A percentile compares a stretch with the other conserved stretches of the same genome.
phyloP scores from a whole-genome alignment of 2,329 filamentous ascomycete species.

The Ilyonectria mors-panacis region DNA sequence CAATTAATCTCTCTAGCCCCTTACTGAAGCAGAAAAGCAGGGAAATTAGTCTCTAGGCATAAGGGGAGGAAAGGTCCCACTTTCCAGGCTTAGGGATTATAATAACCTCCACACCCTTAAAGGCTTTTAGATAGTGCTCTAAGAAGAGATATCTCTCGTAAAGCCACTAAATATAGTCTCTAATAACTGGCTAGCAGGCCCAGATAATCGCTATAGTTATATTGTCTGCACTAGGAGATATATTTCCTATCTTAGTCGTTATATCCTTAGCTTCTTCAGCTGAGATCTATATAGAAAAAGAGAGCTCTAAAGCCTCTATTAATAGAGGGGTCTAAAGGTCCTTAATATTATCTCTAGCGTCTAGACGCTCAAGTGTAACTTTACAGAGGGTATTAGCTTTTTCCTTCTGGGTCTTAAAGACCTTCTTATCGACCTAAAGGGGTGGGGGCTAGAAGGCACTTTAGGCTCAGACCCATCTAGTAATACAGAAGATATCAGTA shows the following conservation, averaged over 20 bases:
- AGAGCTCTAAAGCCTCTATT: no score
- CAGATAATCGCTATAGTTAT: neutral
- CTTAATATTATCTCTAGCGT: neutral
- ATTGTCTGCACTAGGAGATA: constrained; percentile 32
- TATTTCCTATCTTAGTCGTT: constrained; percentile 33
- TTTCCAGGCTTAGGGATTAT: constrained; percentile 45
- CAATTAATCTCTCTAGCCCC: constrained; percentile 45
- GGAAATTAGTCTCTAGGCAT: constrained; percentile 44
- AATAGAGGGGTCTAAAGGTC: neutral
- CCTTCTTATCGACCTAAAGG: neutral
- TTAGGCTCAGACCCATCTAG: neutral
- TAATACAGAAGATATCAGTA: neutral
- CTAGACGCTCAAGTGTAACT: neutral
- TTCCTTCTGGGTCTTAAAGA: neutral
- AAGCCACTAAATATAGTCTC: constrained; percentile 23
- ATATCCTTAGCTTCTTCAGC: neutral
- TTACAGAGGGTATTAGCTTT: neutral
- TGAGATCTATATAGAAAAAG: neutral
- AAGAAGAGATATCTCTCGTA: constrained; percentile 36
- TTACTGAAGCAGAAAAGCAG: constrained; percentile 47
- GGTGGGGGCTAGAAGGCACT: neutral
- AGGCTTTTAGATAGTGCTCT: constrained; percentile 39
- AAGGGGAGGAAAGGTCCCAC: constrained; percentile 35
- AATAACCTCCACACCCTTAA: constrained; percentile 41
- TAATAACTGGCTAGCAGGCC: constrained; percentile 23